These are phyloP conservation scores for Paraglomus brasilianum DNA, from an alignment of 192 early-diverging fungal genomes.

Conservation along the genomic window DNA sequence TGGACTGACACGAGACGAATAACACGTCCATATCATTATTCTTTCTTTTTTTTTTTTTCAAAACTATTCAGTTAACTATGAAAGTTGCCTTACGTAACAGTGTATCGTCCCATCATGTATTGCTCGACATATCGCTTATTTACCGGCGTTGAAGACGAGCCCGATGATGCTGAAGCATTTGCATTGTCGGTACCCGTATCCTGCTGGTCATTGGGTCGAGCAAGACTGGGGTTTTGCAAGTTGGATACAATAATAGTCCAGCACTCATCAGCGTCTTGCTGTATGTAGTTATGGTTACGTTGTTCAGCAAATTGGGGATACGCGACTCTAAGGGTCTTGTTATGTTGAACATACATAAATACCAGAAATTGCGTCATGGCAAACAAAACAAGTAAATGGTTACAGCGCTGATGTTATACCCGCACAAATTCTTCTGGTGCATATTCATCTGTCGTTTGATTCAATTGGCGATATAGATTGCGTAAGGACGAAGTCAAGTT, in stretches of 20 bases:
- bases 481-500: constrained; percentile 72
- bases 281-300: constrained; percentile 72
- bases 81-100: constrained; percentile 40
- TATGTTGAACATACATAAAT: background rate
- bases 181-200: constrained; percentile 19
- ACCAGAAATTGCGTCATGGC: background rate
- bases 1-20: constrained; percentile 44
- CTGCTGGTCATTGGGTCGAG: constrained; percentile 26
- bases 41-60: background rate
- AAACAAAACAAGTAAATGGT: background rate
- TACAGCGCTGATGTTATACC: constrained; percentile 35
- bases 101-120: constrained; percentile 77
- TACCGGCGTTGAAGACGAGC: background rate
- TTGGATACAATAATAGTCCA: constrained; percentile 84
- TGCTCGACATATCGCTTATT: constrained; percentile 68
- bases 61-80: background rate
- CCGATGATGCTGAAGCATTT: constrained; percentile 26
- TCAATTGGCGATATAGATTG: constrained; percentile 71
- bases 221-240: constrained; percentile 59
- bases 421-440: constrained; percentile 80
- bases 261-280: constrained; percentile 99
- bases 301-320: constrained; percentile 89
- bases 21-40: background rate
- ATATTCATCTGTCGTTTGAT: constrained; percentile 65
- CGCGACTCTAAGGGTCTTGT: constrained; percentile 63